Conservation (phyloP, 306 rosid species). For the Abrus pulchellus region DNA sequence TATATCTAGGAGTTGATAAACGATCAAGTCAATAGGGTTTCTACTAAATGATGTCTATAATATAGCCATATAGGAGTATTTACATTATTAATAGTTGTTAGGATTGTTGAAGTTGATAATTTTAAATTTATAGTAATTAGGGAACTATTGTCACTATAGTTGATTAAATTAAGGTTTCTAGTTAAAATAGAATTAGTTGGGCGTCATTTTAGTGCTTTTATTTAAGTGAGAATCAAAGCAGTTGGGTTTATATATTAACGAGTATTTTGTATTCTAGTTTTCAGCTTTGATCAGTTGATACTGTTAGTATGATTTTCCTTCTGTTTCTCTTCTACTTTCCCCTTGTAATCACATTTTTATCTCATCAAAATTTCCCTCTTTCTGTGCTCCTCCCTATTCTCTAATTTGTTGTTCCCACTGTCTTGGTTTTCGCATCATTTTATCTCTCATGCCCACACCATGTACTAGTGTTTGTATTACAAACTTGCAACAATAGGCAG, state of each 20-base stretch:
- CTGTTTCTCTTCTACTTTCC: not conserved
- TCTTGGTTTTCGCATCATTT: not conserved
- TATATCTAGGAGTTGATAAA: conserved; percentile 26
- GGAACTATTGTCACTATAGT: not conserved
- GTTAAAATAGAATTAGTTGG: not conserved
- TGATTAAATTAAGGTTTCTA: not conserved
- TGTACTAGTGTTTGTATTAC: not conserved
- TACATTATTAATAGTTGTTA: not conserved
- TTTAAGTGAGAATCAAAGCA: not conserved
- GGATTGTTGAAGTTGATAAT: not conserved
- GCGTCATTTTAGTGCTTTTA: not conserved
- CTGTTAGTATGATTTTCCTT: not conserved
- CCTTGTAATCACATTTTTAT: too few relatives aligned
- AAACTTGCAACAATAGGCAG: conserved; percentile 23
- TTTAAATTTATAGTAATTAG: not conserved
- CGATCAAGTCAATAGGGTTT: conserved; percentile 25
- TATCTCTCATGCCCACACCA: not conserved
- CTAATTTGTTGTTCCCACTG: conserved; percentile 8
- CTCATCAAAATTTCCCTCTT: not conserved
- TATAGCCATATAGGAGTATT: not conserved
- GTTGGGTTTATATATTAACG: conserved; percentile 3
- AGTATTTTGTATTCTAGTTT: conserved; percentile 26
- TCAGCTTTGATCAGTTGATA: conserved; percentile 20
- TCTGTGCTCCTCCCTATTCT: conserved; percentile 16
- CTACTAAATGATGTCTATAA: not conserved